Base-by-base conservation (phyloP, 768 basidiomycete genomes). In the Pisolithus microcarpus region DNA sequence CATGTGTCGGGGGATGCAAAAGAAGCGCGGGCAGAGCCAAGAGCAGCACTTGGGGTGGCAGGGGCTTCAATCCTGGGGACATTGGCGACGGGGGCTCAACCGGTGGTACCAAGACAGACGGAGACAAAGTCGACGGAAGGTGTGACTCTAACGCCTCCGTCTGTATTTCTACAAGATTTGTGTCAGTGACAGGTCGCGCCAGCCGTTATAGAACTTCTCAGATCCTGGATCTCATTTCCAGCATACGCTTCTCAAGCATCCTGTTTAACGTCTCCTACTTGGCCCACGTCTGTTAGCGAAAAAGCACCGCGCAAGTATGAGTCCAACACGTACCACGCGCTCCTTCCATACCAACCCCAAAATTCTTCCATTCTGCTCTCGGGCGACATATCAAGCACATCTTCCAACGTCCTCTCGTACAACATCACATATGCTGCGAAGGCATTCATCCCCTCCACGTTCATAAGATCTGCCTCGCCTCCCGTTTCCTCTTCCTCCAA, bases 401-500 rank as follows among this genome's bases (percentile, higher is more conserved):
- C 72, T 15, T 81, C 74, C 6, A 85, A 58, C 4, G 72, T 67
- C 7, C 72, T 70, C 51, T 79, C 75, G 48, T 73, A 79, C 2
- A 88, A 66, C 51, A 90, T 75, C 4, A 83, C 65, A 18, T 77
- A 74, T 6, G 87, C 81, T 1, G 81, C 80, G 60, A 87, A 86
- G 6, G 71, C 66, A 52, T 90, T 90, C 79, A 90, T 81, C 15
- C 84, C 82, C 5, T 72, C 67, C 8, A 79, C 70, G 1, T 64
- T 61, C 0, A 78, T 75, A 44, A 91, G 67, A 56, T 79, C 74
- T 24, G 70, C 68, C 55, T 89, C 87, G 34, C 81, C 79, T 65
- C 85, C 81, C 30, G 70, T 67, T 3, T 70, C 70, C 23, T 84
- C 82, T 19, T 67, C 68, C 16, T 76, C 74, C 26, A 90, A 61